phyloP scores from a whole-genome alignment of 805 yeast genomes.

The Cyberlindnera americana region DNA sequence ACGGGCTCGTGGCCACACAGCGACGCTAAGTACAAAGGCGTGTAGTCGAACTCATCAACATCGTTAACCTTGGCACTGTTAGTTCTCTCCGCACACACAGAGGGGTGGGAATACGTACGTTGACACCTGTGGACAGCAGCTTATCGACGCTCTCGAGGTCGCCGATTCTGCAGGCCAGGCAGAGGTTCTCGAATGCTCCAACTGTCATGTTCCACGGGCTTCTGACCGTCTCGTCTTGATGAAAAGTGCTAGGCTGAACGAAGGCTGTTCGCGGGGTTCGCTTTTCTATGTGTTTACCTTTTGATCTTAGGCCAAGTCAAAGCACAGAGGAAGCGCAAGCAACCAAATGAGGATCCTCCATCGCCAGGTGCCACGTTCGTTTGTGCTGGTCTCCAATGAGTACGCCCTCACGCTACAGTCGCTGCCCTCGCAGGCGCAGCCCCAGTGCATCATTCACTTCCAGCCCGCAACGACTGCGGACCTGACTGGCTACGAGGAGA shows the following conservation, averaged over 20 bases:
- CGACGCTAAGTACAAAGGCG: slow-evolving; percentile 71
- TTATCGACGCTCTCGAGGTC: slow-evolving; percentile 62
- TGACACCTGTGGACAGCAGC: slow-evolving; percentile 49
- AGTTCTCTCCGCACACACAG: too few species aligned
- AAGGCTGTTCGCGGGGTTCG: too few species aligned
- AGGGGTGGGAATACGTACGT: too few species aligned
- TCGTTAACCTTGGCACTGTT: slow-evolving; percentile 25
- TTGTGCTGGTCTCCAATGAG: slow-evolving; percentile 58
- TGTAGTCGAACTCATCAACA: slow-evolving; percentile 69
- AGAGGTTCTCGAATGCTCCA: slow-evolving; percentile 38
- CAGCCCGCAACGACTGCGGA: slow-evolving; percentile 40
- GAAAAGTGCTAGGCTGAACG: too few species aligned
- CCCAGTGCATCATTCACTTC: slow-evolving; percentile 47
- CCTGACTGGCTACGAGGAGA: slow-evolving; percentile 39
- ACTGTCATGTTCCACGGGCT: too few species aligned
- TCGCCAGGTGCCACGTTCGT: slow-evolving; percentile 62
- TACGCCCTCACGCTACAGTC: slow-evolving; percentile 60
- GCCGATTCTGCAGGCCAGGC: slow-evolving; percentile 66
- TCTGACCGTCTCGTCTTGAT: too few species aligned
- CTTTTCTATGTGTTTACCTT: slow-evolving; percentile 1
- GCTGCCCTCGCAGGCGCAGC: slow-evolving; percentile 12
- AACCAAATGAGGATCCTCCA: slow-evolving; percentile 32
- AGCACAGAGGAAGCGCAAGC: background rate
- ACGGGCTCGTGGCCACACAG: slow-evolving; percentile 69
- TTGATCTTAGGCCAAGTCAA: background rate